These are phyloP conservation scores for Orbilia quercus DNA, from an alignment of 2,329 filamentous ascomycete species.

Conservation along the genomic window DNA sequence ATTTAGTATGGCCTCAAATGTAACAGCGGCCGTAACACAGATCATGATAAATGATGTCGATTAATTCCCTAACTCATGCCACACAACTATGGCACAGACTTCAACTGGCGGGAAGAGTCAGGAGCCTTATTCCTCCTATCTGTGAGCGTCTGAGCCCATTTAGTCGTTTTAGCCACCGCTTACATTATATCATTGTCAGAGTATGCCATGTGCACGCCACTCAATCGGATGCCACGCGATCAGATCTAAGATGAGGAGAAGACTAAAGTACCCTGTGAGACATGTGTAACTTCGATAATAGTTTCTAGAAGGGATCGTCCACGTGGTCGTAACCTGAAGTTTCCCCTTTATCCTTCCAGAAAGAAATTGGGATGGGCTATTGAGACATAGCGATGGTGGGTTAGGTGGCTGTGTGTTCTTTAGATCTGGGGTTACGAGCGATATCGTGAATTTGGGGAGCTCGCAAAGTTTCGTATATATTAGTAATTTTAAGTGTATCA, in stretches of 20 bases:
- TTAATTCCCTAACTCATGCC: too few species aligned
- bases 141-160: background rate
- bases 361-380: too few species aligned
- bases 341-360: too few species aligned
- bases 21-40: background rate
- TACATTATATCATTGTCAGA: background rate
- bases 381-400: too few species aligned
- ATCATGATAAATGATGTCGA: too few species aligned
- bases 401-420: too few species aligned
- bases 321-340: constrained; percentile 3
- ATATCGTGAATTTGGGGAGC: too few species aligned
- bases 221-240: background rate
- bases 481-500: too few species aligned
- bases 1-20: too few species aligned
- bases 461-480: too few species aligned
- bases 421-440: too few species aligned
- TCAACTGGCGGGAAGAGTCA: too few species aligned
- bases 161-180: constrained; percentile 3
- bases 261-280: background rate
- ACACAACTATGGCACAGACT: background rate
- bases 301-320: constrained; percentile 20
- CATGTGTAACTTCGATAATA: background rate
- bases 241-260: background rate
- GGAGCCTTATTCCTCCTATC: background rate
- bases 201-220: background rate